phyloP scores from a whole-genome alignment of 169 alveolate species.

The Cryptosporidium sp. region DNA sequence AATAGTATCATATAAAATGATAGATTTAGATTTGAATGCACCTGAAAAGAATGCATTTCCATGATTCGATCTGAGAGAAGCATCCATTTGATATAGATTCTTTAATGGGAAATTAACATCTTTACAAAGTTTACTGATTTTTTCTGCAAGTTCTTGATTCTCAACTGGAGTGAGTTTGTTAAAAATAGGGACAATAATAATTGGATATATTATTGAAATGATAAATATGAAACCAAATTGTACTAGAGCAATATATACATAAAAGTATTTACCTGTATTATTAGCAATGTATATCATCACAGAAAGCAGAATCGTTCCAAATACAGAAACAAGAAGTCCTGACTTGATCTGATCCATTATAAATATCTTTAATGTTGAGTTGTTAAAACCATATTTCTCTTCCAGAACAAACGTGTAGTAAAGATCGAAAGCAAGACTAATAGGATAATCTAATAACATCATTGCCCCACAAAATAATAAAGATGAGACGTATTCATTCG shows the following conservation, averaged over 20 bases:
- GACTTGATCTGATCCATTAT: constrained; percentile 48
- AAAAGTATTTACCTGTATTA: constrained; percentile 62
- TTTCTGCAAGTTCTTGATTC: constrained; percentile 19
- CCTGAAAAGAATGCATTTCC: constrained; percentile 75
- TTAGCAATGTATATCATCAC: constrained; percentile 40
- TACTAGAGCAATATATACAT: constrained; percentile 50
- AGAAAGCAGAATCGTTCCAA: constrained; percentile 21
- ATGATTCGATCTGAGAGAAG: constrained; percentile 55
- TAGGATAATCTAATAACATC: constrained; percentile 27
- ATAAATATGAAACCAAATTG: constrained; percentile 13
- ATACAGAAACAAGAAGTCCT: neutral
- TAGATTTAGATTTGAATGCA: constrained; percentile 22
- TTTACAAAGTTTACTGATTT: constrained; percentile 25
- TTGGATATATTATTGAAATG: constrained; percentile 29
- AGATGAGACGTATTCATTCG: constrained; percentile 57
- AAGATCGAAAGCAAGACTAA: constrained; percentile 33
- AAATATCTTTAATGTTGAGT: constrained; percentile 21
- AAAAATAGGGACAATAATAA: constrained; percentile 42
- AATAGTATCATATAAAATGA: constrained; percentile 52
- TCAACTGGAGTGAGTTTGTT: constrained; percentile 62
- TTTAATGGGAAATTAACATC: constrained; percentile 43
- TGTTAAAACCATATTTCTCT: constrained; percentile 58
- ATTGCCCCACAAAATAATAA: constrained; percentile 33
- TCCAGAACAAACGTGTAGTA: constrained; percentile 59
- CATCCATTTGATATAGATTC: constrained; percentile 63